Evolutionary conservation across 225 moss, liverwort and hornwort species (phyloP).

Genomic region (Marchantia paleacea): DNA sequence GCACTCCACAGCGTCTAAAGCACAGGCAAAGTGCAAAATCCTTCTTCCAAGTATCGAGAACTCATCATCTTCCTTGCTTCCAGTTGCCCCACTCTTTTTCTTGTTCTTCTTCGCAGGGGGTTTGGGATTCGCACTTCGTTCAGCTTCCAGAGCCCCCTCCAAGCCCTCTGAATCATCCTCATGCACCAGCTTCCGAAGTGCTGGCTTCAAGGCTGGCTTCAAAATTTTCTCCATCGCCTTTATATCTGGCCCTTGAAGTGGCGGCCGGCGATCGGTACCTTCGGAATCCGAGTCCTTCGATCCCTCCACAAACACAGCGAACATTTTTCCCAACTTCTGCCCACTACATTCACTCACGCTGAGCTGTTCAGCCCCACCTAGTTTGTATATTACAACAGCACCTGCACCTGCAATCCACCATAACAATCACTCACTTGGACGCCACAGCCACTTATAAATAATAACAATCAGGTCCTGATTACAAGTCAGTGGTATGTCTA

Average conservation of each 20-base stretch:
- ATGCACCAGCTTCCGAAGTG: slow-evolving; percentile 40
- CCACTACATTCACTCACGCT: slow-evolving; percentile 32
- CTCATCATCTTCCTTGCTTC: slow-evolving; percentile 49
- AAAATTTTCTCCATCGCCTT: slow-evolving; percentile 48
- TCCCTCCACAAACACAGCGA: slow-evolving; percentile 41
- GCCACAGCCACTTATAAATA: neutral
- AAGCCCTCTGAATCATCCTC: slow-evolving; percentile 42
- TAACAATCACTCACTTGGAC: neutral
- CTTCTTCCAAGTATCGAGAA: slow-evolving; percentile 44
- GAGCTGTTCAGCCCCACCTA: slow-evolving; percentile 9
- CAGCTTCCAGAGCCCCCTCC: slow-evolving; percentile 48
- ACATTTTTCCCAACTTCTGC: slow-evolving; percentile 31
- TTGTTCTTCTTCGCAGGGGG: slow-evolving; percentile 45
- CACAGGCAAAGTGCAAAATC: slow-evolving; percentile 42
- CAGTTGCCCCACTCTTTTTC: slow-evolving; percentile 32
- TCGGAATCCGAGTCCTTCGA: slow-evolving; percentile 43
- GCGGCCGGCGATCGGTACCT: slow-evolving; percentile 38
- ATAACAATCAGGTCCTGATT: neutral
- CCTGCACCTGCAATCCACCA: slow-evolving; percentile 21
- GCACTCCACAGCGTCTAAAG: slow-evolving; percentile 46
- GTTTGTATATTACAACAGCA: neutral
- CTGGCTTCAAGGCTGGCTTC: slow-evolving; percentile 37
- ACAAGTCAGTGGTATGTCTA: neutral
- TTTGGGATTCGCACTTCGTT: slow-evolving; percentile 46
- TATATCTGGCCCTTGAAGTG: slow-evolving; percentile 37